Evolutionary conservation across 306 rosid genomes (phyloP), one percentile per base, ranked within the genome.

Genomic region (Prunus armeniaca): DNA sequence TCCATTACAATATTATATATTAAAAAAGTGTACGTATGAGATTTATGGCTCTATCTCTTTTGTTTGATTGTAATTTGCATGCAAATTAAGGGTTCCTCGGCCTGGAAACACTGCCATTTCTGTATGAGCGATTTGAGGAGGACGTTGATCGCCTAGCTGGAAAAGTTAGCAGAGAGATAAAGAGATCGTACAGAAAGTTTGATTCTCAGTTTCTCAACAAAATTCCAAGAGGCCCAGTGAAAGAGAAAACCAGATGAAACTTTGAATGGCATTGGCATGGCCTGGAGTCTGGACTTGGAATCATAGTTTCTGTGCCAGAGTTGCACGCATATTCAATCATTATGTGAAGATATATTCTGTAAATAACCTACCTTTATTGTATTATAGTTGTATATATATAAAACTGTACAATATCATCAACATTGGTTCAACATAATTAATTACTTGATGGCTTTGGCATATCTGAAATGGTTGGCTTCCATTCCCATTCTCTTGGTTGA

Each of bases 181-280:
- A 76, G 88, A 85, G 41, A 79, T 82, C 77, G 3, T 91, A 88
- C 65, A 70, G 72, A 69, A 73, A 25, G 68, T 73, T 91, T 50
- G 91, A 88, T 24, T 82, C 82, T 58, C 86, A 77, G 72, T 86
- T 85, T 67, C 90, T 91, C 86, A 88, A 82, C 83, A 89, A 84
- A 81, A 89, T 91, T 73, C 98, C 98, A 19, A 86, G 96, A 85
- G 97, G 93, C 30, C 88, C 97, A 11, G 80, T 84, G 61, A 87
- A 91, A 64, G 92, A 83, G 89, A 89, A 91, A 82, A 32, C 8
- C 73, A 75, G 82, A 79, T 93, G 73, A 85, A 78, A 51, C 54
- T 25, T 50, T 38, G 7, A 62, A 38, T 38, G 43, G 43, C 9
- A 38, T 38, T 38, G 43, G 43, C 43, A 38, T 38, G 43, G 43